Percentiles rank a stretch among this genome's conserved stretches.
Evolutionary conservation across 2,329 filamentous ascomycete genomes (phyloP).

Genomic region (Huntiella savannae): DNA sequence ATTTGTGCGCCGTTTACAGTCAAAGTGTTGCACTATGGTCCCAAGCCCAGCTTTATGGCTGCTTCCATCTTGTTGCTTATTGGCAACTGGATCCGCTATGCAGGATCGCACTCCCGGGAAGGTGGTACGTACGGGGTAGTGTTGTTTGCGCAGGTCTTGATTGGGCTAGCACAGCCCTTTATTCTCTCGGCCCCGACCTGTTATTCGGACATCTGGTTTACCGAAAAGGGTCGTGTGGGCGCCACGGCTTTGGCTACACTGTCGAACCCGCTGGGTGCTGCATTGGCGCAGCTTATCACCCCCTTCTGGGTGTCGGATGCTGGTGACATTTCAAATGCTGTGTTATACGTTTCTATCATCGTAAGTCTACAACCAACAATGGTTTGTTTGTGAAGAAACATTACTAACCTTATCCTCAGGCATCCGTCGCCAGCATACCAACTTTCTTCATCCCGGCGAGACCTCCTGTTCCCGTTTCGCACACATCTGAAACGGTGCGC

Average conservation of each 20-base stretch:
- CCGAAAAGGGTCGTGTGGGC: slow-evolving; percentile 50
- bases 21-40: slow-evolving; percentile 60
- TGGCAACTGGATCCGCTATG: slow-evolving; percentile 87
- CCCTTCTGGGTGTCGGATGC: slow-evolving; percentile 52
- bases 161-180: slow-evolving; percentile 79
- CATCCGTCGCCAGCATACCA: slow-evolving; percentile 47
- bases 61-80: slow-evolving; percentile 54
- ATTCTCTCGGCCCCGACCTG: slow-evolving; percentile 74
- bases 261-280: slow-evolving; percentile 79
- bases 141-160: slow-evolving; percentile 83
- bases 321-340: slow-evolving; percentile 55
- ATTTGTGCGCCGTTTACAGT: slow-evolving; percentile 53
- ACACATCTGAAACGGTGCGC: slow-evolving; percentile 43
- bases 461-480: slow-evolving; percentile 60
- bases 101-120: slow-evolving; percentile 34
- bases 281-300: slow-evolving; percentile 70
- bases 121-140: slow-evolving; percentile 52
- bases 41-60: slow-evolving; percentile 56
- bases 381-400: background rate
- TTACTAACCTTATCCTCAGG: slow-evolving; percentile 19
- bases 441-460: slow-evolving; percentile 61
- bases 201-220: slow-evolving; percentile 93
- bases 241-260: slow-evolving; percentile 73
- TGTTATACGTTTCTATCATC: slow-evolving; percentile 70
- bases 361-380: slow-evolving; percentile 28